phyloP scores from a whole-genome alignment of 345 rosid genomes.

The Triadica sebifera region DNA sequence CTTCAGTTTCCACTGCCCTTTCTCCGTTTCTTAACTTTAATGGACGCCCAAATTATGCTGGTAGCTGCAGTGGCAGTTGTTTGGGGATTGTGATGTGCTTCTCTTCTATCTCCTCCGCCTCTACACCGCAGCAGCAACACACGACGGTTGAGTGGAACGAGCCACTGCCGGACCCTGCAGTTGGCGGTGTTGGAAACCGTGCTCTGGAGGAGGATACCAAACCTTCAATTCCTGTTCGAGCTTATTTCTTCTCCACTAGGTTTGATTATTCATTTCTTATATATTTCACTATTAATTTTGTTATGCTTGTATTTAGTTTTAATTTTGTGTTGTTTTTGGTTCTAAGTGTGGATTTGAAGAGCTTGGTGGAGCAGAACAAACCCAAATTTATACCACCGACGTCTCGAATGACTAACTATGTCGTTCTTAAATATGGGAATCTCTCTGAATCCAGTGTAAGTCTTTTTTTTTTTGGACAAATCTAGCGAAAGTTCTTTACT shows the following conservation, averaged over 20 bases:
- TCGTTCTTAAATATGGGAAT: constrained; percentile 75
- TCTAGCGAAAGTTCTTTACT: constrained; percentile 45
- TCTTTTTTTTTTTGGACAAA: too few species aligned
- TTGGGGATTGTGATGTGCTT: constrained; percentile 9
- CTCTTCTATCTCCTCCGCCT: constrained; percentile 26
- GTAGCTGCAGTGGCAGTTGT: neutral
- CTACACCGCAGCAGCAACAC: constrained; percentile 8
- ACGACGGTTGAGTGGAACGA: constrained; percentile 24
- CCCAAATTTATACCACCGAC: constrained; percentile 80
- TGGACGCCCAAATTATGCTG: neutral
- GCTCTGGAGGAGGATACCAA: constrained; percentile 39
- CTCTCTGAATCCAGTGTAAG: constrained; percentile 49
- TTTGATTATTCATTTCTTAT: constrained; percentile 10
- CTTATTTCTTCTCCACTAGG: constrained; percentile 91
- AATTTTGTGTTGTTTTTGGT: constrained; percentile 6
- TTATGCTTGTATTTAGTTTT: neutral
- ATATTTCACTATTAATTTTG: neutral
- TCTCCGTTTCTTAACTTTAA: neutral
- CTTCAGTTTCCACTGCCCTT: neutral
- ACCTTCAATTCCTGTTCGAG: constrained; percentile 76
- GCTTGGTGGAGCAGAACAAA: constrained; percentile 79
- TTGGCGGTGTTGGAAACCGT: constrained; percentile 11
- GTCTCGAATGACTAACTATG: constrained; percentile 87
- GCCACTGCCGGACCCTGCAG: constrained; percentile 13
- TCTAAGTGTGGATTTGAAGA: constrained; percentile 78